Percentiles rank a stretch among this genome's conserved stretches.
Conservation (phyloP, 345 rosid genomes). For the Mercurialis annua region DNA sequence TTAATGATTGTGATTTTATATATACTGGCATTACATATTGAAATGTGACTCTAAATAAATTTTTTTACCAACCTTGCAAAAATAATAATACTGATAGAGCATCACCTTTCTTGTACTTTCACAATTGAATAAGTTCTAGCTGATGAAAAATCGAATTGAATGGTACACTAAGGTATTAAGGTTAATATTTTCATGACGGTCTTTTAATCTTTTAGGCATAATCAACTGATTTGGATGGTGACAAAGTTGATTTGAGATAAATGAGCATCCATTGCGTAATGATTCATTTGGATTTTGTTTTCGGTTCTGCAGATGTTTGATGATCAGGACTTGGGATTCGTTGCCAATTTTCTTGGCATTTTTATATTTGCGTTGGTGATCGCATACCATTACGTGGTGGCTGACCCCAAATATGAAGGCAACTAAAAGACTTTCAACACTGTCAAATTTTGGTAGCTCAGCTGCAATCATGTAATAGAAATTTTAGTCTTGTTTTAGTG, state of each 20-base stretch:
- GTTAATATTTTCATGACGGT: background rate
- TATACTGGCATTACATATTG: too few relatives aligned
- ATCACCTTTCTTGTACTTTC: background rate
- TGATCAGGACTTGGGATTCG: slow-evolving; percentile 72
- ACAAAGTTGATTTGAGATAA: background rate
- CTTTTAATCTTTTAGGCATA: background rate
- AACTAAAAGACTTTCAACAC: slow-evolving; percentile 28
- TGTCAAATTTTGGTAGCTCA: slow-evolving; percentile 12
- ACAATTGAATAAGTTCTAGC: background rate
- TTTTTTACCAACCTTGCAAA: too few relatives aligned
- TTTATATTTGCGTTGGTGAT: slow-evolving; percentile 70
- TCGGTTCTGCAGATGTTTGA: slow-evolving; percentile 71
- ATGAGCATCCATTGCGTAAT: background rate
- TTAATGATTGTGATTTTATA: too few relatives aligned
- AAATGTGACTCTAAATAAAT: too few relatives aligned
- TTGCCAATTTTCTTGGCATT: slow-evolving; percentile 74
- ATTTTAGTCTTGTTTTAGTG: background rate
- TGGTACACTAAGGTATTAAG: background rate
- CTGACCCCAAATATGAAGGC: slow-evolving; percentile 80
- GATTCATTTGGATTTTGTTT: slow-evolving; percentile 6
- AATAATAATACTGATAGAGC: too few relatives aligned
- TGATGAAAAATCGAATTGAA: background rate
- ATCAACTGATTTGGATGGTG: background rate
- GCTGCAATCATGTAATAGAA: background rate
- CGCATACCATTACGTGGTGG: slow-evolving; percentile 80